These are phyloP conservation scores for Penicillium simplicissimum DNA, from an alignment of 495 filamentous ascomycete genomes.

Conservation along the genomic window DNA sequence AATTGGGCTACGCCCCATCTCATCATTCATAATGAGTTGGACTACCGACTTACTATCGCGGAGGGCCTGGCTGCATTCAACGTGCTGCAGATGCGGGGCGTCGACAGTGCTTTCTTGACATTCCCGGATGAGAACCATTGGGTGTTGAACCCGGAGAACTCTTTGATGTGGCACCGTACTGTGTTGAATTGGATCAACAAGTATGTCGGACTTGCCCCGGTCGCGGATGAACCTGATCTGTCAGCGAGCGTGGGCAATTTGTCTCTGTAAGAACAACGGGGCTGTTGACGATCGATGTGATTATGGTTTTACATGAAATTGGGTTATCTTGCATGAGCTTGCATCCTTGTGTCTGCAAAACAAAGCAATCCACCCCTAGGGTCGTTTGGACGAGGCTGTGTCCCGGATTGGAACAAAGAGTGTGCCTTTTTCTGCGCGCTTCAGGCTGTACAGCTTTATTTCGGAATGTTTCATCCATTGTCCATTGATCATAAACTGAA, in stretches of 20 bases:
- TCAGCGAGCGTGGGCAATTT: conserved; percentile 21
- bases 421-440: background rate
- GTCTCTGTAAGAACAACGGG: conserved; percentile 14
- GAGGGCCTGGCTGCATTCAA: conserved; percentile 91
- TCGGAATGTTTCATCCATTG: conserved; percentile 19
- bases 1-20: conserved; percentile 86
- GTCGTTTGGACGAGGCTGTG: background rate
- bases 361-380: conserved; percentile 8
- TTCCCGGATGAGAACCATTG: conserved; percentile 89
- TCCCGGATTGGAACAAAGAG: conserved; percentile 2
- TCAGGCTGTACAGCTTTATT: conserved; percentile 13
- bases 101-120: conserved; percentile 60
- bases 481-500: conserved; percentile 7
- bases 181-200: conserved; percentile 90
- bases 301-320: background rate
- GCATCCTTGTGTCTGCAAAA: conserved; percentile 13
- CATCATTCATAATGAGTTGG: conserved; percentile 88
- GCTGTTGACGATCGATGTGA: background rate
- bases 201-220: conserved; percentile 58
- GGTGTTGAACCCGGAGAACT: conserved; percentile 92
- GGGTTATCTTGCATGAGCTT: conserved; percentile 10
- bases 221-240: conserved; percentile 30
- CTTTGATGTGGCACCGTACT: conserved; percentile 84
- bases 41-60: conserved; percentile 81
- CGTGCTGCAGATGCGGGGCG: conserved; percentile 66